phyloP scores from a whole-genome alignment of 495 filamentous ascomycete genomes.

The Hyaloscypha finlandica region DNA sequence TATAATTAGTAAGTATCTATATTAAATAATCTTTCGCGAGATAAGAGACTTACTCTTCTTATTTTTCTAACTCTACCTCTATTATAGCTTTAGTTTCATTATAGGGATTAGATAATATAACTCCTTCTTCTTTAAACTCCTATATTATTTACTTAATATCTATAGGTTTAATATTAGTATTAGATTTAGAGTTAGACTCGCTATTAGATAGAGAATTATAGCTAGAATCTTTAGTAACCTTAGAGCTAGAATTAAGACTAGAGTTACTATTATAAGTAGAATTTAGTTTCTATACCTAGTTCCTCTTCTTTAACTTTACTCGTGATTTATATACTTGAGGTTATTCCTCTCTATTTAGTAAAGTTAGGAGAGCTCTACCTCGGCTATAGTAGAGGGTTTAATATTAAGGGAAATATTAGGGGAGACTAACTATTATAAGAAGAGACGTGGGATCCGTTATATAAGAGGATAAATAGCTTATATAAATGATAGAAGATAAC shows the following conservation, averaged over 20 bases:
- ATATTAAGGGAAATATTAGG: background rate
- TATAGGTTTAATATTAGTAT: background rate
- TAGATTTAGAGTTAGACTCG: background rate
- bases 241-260: background rate
- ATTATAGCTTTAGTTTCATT: constrained; percentile 7
- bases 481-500: background rate
- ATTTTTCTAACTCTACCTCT: constrained; percentile 12
- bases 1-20: background rate
- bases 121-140: constrained; percentile 7
- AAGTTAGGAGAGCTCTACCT: background rate
- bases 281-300: background rate
- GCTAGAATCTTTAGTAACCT: background rate
- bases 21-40: background rate
- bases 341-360: background rate
- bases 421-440: background rate
- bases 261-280: background rate
- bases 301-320: background rate
- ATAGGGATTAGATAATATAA: constrained; percentile 4
- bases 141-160: constrained; percentile 1
- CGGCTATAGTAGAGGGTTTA: background rate
- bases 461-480: no score
- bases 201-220: background rate
- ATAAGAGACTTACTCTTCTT: constrained; percentile 4
- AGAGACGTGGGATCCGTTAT: background rate
- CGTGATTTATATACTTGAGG: background rate